These are phyloP conservation scores for Lasiosphaeris hirsuta DNA, from an alignment of 495 filamentous ascomycete genomes.

Conservation along the genomic window DNA sequence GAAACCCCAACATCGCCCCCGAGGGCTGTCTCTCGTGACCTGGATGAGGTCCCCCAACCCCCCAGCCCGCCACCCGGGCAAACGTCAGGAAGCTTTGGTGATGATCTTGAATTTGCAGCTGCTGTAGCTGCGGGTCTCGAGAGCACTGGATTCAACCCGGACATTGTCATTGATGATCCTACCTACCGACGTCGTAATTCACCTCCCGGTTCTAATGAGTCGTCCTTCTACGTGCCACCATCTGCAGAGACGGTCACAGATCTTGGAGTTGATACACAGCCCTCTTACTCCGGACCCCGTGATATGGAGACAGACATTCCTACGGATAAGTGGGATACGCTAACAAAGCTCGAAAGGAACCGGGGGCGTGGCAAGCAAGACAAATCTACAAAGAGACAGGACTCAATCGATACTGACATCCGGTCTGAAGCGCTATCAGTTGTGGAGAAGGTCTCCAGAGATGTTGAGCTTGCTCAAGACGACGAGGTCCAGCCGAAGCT, in stretches of 20 bases:
- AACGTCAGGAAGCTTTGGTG: constrained; percentile 49
- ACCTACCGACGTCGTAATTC: constrained; percentile 61
- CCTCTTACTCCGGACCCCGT: constrained; percentile 10
- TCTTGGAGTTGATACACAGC: constrained; percentile 23
- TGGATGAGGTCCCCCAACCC: constrained; percentile 32
- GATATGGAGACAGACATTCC: constrained; percentile 12
- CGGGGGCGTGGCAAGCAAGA: not conserved
- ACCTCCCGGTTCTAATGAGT: constrained; percentile 57
- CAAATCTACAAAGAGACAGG: not conserved
- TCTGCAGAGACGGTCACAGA: constrained; percentile 44
- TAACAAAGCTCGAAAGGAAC: constrained; percentile 12
- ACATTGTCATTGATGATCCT: constrained; percentile 65
- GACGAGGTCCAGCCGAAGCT: constrained; percentile 14
- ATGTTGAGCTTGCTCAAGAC: constrained; percentile 18
- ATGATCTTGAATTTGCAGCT: constrained; percentile 67
- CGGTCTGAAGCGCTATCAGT: constrained; percentile 1
- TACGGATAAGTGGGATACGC: constrained; percentile 16
- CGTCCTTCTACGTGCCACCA: constrained; percentile 39
- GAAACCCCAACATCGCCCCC: constrained; percentile 2
- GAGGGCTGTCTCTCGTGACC: constrained; percentile 5
- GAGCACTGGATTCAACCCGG: constrained; percentile 66
- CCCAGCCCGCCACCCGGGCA: constrained; percentile 30
- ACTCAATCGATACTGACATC: not conserved
- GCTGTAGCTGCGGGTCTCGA: constrained; percentile 66
- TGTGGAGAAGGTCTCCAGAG: not conserved